phyloP scores from a whole-genome alignment of 352 stramenopile genomes.

The Plasmopara halstedii region DNA sequence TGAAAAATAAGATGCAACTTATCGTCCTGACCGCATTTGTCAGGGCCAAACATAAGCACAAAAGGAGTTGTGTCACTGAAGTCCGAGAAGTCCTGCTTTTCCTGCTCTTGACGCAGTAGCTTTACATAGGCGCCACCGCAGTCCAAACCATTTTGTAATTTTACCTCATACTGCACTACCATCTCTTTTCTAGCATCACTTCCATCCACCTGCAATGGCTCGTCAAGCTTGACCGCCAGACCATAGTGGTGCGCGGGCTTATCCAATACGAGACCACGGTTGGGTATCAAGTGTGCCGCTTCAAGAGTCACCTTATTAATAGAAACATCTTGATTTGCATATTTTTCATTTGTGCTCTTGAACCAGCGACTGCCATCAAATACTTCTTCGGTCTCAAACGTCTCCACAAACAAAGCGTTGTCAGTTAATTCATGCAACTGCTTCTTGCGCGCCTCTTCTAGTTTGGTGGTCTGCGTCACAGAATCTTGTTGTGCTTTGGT shows the following conservation, averaged over 20 bases:
- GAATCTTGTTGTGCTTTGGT: constrained; percentile 7
- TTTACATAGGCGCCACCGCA: constrained; percentile 94
- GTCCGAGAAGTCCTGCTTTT: constrained; percentile 36
- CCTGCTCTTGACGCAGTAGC: constrained; percentile 67
- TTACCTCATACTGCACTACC: constrained; percentile 94
- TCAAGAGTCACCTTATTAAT: constrained; percentile 58
- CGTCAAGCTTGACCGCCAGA: constrained; percentile 60
- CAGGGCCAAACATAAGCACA: constrained; percentile 94
- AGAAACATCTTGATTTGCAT: constrained; percentile 56
- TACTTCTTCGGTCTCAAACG: constrained; percentile 51
- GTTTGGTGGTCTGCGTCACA: constrained; percentile 6
- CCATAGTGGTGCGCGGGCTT: constrained; percentile 71
- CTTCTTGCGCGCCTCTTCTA: constrained; percentile 18
- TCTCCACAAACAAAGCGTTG: constrained; percentile 66
- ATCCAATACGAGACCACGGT: constrained; percentile 70
- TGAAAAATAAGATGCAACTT: constrained; percentile 95
- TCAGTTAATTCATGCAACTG: constrained; percentile 47
- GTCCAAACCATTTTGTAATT: constrained; percentile 84
- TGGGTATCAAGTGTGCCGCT: constrained; percentile 41
- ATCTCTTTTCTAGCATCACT: constrained; percentile 70
- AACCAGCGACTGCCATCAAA: constrained; percentile 72
- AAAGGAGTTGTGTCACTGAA: constrained; percentile 87
- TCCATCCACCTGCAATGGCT: constrained; percentile 60
- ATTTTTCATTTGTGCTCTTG: constrained; percentile 80
- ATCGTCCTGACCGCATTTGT: constrained; percentile 91